Conservation (phyloP, 2,329 filamentous ascomycete species). For the Fusarium bulbicola region DNA sequence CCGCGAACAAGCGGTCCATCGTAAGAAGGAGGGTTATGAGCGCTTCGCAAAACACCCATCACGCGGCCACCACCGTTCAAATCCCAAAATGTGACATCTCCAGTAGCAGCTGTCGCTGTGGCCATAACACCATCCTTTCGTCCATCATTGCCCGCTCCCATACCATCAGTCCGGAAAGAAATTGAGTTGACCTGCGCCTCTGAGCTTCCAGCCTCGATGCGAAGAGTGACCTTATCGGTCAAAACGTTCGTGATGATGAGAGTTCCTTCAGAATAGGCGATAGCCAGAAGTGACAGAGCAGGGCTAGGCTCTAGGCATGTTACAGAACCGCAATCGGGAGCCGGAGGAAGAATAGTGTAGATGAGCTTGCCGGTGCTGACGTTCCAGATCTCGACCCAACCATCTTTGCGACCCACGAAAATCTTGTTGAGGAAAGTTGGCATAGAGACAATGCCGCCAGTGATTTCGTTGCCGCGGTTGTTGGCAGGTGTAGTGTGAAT, state of each 20-base stretch:
- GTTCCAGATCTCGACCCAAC: conserved; percentile 97
- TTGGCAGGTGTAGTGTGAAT: conserved; percentile 68
- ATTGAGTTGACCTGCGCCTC: conserved; percentile 80
- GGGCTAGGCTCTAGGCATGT: conserved; percentile 87
- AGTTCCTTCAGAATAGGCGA: conserved; percentile 84
- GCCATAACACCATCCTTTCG: conserved; percentile 91
- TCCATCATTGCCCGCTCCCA: conserved; percentile 89
- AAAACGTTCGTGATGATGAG: conserved; percentile 84
- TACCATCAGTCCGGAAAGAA: conserved; percentile 87
- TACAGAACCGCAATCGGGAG: conserved; percentile 78
- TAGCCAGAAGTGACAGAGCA: conserved; percentile 84
- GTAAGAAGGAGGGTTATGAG: conserved; percentile 78
- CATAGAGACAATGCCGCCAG: conserved; percentile 84
- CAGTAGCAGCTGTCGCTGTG: conserved; percentile 79
- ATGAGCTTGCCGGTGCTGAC: conserved; percentile 90
- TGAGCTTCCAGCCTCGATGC: conserved; percentile 71
- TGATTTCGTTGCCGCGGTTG: conserved; percentile 73
- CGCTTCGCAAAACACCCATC: conserved; percentile 85
- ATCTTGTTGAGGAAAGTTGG: conserved; percentile 97
- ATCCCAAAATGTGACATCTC: conserved; percentile 97
- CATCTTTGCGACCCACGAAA: conserved; percentile 86
- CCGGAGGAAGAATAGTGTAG: conserved; percentile 85
- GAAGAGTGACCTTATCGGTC: conserved; percentile 76
- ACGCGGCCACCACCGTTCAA: conserved; percentile 88
- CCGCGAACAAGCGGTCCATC: conserved; percentile 68